A percentile compares a stretch with the other conserved stretches of the same genome.
Evolutionary conservation across 805 yeast genomes (phyloP).

Genomic region (Lachancea waltii): DNA sequence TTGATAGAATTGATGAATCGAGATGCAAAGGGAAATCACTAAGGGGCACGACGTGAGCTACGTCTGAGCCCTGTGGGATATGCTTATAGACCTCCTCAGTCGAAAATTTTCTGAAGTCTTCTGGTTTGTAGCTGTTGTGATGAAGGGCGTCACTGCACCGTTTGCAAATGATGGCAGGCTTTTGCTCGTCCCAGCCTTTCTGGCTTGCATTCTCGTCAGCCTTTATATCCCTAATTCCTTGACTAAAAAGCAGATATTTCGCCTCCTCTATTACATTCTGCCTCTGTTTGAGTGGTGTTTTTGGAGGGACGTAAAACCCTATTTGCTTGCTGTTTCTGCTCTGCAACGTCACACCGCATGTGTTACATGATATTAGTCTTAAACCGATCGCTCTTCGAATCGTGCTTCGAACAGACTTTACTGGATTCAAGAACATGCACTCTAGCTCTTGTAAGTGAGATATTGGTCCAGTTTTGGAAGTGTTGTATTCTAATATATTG

Average conservation of each 20-base stretch:
- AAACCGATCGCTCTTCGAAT: background rate
- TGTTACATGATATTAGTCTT: constrained; percentile 35
- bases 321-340: constrained; percentile 28
- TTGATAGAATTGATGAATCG: constrained; percentile 22
- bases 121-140: constrained; percentile 36
- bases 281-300: background rate
- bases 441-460: too few relatives aligned
- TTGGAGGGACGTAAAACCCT: constrained; percentile 40
- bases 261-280: constrained; percentile 14
- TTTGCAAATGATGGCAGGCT: constrained; percentile 34
- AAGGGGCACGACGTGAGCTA: constrained; percentile 59
- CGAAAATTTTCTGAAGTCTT: constrained; percentile 30
- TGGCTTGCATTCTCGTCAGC: background rate
- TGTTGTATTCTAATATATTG: too few relatives aligned
- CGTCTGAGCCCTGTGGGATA: constrained; percentile 39
- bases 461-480: too few relatives aligned
- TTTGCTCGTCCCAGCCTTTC: background rate
- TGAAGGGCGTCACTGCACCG: constrained; percentile 50
- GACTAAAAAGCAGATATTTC: constrained; percentile 28
- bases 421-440: background rate
- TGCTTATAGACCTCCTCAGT: constrained; percentile 28
- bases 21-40: constrained; percentile 67
- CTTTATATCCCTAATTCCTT: constrained; percentile 22
- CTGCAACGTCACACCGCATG: constrained; percentile 57
- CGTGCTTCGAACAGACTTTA: background rate